These are phyloP conservation scores for Cercospora berteroae DNA, from an alignment of 2,329 filamentous ascomycete genomes.

Conservation along the genomic window DNA sequence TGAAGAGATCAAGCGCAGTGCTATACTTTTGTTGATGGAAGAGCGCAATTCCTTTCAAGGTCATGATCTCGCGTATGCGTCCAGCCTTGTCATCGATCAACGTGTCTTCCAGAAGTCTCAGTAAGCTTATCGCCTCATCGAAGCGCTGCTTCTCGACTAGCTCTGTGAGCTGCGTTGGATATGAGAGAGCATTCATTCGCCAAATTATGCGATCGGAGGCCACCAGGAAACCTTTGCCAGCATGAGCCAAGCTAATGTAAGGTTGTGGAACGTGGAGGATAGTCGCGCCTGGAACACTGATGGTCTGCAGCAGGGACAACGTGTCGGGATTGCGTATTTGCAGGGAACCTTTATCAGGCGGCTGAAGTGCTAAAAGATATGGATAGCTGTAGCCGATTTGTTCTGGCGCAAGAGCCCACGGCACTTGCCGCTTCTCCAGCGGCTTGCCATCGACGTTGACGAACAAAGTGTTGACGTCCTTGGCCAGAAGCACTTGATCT, in stretches of 20 bases:
- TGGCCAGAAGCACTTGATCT: slow-evolving; percentile 87
- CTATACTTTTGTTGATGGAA: slow-evolving; percentile 82
- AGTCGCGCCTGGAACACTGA: slow-evolving; percentile 75
- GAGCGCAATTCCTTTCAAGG: slow-evolving; percentile 81
- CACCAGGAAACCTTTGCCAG: slow-evolving; percentile 92
- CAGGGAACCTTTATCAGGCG: slow-evolving; percentile 76
- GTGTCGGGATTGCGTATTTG: slow-evolving; percentile 94
- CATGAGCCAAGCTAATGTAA: slow-evolving; percentile 90
- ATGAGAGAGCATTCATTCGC: slow-evolving; percentile 92
- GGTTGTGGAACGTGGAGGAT: slow-evolving; percentile 89
- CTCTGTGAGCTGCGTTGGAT: slow-evolving; percentile 83
- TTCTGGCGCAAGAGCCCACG: slow-evolving; percentile 85
- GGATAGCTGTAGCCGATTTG: slow-evolving; percentile 95
- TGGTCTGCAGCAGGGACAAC: slow-evolving; percentile 80
- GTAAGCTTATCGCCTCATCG: slow-evolving; percentile 87
- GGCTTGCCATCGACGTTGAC: slow-evolving; percentile 80
- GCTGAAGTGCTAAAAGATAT: slow-evolving; percentile 83
- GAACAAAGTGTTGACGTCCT: slow-evolving; percentile 94
- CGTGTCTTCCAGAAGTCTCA: slow-evolving; percentile 89
- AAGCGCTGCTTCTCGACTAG: slow-evolving; percentile 71
- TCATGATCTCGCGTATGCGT: slow-evolving; percentile 80
- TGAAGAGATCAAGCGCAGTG: slow-evolving; percentile 85
- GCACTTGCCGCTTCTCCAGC: slow-evolving; percentile 81
- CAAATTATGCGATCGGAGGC: slow-evolving; percentile 88
- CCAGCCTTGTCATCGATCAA: slow-evolving; percentile 78